Conservation (phyloP, 1,284 basidiomycete genomes). For the Athelia psychrophila region DNA sequence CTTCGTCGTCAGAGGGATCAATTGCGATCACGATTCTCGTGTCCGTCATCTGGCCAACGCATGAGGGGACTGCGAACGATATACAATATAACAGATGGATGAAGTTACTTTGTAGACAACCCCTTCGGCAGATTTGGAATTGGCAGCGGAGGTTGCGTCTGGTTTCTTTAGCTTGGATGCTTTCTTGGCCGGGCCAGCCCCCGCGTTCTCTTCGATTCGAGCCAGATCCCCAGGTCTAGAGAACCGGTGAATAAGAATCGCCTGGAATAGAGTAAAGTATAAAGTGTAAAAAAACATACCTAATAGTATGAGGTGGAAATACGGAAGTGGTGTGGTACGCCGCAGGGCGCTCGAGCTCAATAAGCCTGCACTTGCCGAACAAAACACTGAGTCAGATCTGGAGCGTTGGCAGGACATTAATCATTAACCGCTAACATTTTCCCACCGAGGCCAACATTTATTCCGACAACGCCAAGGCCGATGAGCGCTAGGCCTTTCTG, state of each 20-base stretch:
- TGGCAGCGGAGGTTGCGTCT: slow-evolving; percentile 32
- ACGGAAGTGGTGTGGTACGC: slow-evolving; percentile 72
- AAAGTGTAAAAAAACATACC: slow-evolving; percentile 37
- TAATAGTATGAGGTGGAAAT: slow-evolving; percentile 85
- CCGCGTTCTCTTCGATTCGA: slow-evolving; percentile 72
- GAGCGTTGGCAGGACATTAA: not conserved
- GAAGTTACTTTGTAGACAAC: slow-evolving; percentile 74
- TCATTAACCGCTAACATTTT: slow-evolving; percentile 65
- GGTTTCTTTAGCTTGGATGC: slow-evolving; percentile 42
- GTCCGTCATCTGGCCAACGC: slow-evolving; percentile 58
- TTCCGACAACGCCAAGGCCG: slow-evolving; percentile 65
- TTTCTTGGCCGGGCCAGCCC: slow-evolving; percentile 42
- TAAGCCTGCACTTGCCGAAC: slow-evolving; percentile 53
- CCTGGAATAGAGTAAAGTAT: slow-evolving; percentile 6
- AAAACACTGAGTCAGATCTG: slow-evolving; percentile 3
- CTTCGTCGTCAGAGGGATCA: slow-evolving; percentile 55
- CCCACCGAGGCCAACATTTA: slow-evolving; percentile 84
- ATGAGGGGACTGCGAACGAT: no score
- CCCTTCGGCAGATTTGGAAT: slow-evolving; percentile 58
- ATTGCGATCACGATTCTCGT: slow-evolving; percentile 77
- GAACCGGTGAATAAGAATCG: slow-evolving; percentile 7
- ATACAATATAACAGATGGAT: not conserved
- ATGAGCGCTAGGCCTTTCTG: slow-evolving; percentile 82
- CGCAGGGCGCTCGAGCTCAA: slow-evolving; percentile 83
- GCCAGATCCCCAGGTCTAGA: slow-evolving; percentile 78